Base-by-base conservation (phyloP, 495 filamentous ascomycete genomes). In the Friedmanniomyces simplex region DNA sequence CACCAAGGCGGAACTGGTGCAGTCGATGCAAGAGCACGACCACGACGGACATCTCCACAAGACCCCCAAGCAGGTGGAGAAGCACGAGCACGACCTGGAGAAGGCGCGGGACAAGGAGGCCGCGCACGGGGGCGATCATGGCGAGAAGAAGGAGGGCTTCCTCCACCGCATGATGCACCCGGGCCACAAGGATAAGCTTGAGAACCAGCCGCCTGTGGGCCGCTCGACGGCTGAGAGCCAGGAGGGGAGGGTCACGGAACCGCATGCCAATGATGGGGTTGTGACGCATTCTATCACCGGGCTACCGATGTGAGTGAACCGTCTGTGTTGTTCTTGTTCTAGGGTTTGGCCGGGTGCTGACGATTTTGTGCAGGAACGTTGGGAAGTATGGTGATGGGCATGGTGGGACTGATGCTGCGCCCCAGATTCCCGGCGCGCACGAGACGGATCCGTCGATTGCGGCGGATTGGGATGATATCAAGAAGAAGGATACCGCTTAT, bases 211-310 rank as follows among this genome's bases (percentile, higher is more conserved):
- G n/a, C n/a, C n/a, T n/a, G n/a, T n/a, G n/a, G n/a, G n/a, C n/a
- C n/a, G n/a, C n/a, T n/a, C n/a, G n/a, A n/a, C n/a, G n/a, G n/a
- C n/a, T n/a, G n/a, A n/a, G n/a, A n/a, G n/a, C n/a, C n/a, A n/a
- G n/a, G n/a, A n/a, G n/a, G n/a, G n/a, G n/a, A n/a, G n/a, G n/a
- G n/a, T n/a, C n/a, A n/a, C n/a, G n/a, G n/a, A 13, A 22, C 25
- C 49, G 28, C 41, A 25, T 22, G 37, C 25, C 11, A 5, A 51
- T 0, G 60, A 67, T 20, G 57, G 52, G 5, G 39, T 50, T 4
- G 65, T 66, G 16, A 65, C 43, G 1, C 63, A 70, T 52, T 63
- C 67, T 20, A 55, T 64, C 28, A 70, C 67, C 5, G 68, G 68
- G 0, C 60, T 66, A 5, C 67, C 67, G 30, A 67, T 69, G 28